A percentile compares a stretch with the other conserved stretches of the same genome.
phyloP scores from a whole-genome alignment of 2,329 filamentous ascomycete species.

The Epichloe coenophiala region DNA sequence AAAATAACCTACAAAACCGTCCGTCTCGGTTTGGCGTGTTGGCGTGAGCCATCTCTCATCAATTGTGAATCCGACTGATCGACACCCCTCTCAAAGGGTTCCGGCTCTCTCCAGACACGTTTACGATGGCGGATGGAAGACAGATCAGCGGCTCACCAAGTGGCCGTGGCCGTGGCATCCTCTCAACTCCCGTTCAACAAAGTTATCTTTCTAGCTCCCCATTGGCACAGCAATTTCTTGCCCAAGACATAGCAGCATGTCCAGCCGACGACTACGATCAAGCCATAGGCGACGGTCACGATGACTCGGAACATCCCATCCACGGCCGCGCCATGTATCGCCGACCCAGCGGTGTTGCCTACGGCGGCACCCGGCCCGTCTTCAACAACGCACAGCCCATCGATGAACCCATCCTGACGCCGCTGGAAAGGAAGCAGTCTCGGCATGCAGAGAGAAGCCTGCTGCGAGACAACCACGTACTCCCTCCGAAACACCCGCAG shows the following conservation, averaged over 20 bases:
- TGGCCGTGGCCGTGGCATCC: constrained; percentile 1
- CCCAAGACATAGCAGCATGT: constrained; percentile 52
- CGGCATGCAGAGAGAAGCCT: constrained; percentile 45
- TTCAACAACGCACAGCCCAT: constrained; percentile 45
- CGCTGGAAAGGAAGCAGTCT: constrained; percentile 41
- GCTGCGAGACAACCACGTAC: constrained; percentile 50
- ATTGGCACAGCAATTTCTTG: constrained; percentile 51
- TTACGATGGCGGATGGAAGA: constrained; percentile 3
- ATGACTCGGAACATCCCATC: constrained; percentile 22
- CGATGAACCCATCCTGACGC: constrained; percentile 36
- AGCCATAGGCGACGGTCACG: constrained; percentile 16
- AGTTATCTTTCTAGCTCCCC: constrained; percentile 46
- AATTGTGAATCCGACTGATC: not conserved
- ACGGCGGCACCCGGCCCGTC: constrained; percentile 55
- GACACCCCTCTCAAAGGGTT: not conserved
- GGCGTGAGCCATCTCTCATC: not conserved
- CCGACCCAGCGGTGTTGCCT: constrained; percentile 63
- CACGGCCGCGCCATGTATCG: constrained; percentile 49
- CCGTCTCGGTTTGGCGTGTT: not conserved
- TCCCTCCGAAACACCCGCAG: constrained; percentile 43
- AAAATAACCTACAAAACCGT: too few species aligned
- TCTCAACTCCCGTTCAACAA: constrained; percentile 4
- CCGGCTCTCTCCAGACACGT: not conserved
- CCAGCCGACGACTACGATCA: constrained; percentile 38
- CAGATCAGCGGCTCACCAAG: constrained; percentile 3